These are phyloP conservation scores for Dichomitus squalens DNA, from an alignment of 1,284 basidiomycete species.

Conservation along the genomic window DNA sequence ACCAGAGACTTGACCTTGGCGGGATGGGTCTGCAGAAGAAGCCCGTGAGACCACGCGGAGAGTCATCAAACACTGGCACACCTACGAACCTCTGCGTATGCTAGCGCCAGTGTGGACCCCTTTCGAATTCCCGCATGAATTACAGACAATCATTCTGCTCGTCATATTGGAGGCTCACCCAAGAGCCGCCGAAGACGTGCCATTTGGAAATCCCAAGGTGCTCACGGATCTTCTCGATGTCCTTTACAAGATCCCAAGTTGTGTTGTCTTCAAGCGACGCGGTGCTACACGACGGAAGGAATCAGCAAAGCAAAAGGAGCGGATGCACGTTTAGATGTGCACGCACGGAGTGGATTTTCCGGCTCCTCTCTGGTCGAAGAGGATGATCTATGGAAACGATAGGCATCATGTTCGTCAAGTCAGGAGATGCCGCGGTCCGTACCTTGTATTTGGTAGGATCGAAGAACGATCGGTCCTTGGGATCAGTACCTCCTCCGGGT, in stretches of 20 bases:
- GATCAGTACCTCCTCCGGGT: conserved; percentile 73
- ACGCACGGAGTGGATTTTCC: conserved; percentile 84
- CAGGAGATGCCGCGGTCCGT: not conserved
- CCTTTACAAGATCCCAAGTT: conserved; percentile 92
- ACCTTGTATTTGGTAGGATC: conserved; percentile 85
- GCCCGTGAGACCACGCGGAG: not conserved
- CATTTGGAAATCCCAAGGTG: conserved; percentile 75
- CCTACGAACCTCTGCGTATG: conserved; percentile 74
- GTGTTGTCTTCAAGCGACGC: conserved; percentile 88
- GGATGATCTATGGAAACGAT: conserved; percentile 54
- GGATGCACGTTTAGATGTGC: not conserved
- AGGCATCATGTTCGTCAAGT: not conserved
- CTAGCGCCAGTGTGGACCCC: conserved; percentile 90
- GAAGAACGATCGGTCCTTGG: conserved; percentile 77
- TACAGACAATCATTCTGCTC: not conserved
- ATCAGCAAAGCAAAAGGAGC: not conserved
- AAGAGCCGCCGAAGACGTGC: conserved; percentile 92
- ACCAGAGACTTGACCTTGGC: conserved; percentile 80
- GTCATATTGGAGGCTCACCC: conserved; percentile 50
- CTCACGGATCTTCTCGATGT: conserved; percentile 83
- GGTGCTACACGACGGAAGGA: conserved; percentile 41
- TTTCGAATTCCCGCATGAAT: conserved; percentile 32
- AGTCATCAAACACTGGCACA: not conserved
- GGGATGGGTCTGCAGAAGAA: conserved; percentile 64
- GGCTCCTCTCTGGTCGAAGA: conserved; percentile 85